phyloP scores from a whole-genome alignment of 768 basidiomycete species.

The Boletus pseudopeckii region DNA sequence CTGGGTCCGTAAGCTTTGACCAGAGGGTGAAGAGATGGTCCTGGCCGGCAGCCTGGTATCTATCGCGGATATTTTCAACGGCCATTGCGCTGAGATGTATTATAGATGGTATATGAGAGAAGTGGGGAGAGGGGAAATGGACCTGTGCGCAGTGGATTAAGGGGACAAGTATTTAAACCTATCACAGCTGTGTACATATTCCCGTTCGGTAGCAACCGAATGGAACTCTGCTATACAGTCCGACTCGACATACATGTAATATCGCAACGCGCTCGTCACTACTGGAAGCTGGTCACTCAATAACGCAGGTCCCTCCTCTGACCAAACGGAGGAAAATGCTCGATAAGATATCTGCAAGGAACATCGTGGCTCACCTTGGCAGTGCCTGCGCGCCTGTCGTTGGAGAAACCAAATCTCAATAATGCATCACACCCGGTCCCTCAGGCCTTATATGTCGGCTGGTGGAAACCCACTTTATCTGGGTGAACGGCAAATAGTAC shows the following conservation, averaged over 20 bases:
- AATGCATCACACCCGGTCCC: neutral
- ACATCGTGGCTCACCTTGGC: neutral
- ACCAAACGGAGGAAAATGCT: neutral
- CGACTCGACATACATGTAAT: constrained; percentile 3
- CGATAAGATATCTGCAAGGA: neutral
- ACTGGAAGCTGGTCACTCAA: neutral
- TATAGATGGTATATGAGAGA: neutral
- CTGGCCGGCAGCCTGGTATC: constrained; percentile 80
- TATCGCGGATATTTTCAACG: constrained; percentile 51
- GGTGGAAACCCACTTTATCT: neutral
- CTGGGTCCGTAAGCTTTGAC: constrained; percentile 59
- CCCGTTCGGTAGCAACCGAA: constrained; percentile 21
- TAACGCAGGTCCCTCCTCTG: neutral
- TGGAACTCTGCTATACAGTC: neutral
- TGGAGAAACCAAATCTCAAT: neutral
- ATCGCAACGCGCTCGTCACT: constrained; percentile 1
- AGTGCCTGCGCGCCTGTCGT: too few species aligned
- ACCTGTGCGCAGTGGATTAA: neutral
- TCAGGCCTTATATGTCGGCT: too few species aligned
- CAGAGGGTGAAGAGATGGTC: constrained; percentile 89
- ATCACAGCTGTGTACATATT: neutral
- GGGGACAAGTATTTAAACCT: constrained; percentile 12
- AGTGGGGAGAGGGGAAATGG: neutral
- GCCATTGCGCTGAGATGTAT: constrained; percentile 40
- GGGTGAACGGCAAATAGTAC: neutral